These are phyloP conservation scores for Colletotrichum karsti DNA, from an alignment of 2,329 filamentous ascomycete genomes.

Conservation along the genomic window DNA sequence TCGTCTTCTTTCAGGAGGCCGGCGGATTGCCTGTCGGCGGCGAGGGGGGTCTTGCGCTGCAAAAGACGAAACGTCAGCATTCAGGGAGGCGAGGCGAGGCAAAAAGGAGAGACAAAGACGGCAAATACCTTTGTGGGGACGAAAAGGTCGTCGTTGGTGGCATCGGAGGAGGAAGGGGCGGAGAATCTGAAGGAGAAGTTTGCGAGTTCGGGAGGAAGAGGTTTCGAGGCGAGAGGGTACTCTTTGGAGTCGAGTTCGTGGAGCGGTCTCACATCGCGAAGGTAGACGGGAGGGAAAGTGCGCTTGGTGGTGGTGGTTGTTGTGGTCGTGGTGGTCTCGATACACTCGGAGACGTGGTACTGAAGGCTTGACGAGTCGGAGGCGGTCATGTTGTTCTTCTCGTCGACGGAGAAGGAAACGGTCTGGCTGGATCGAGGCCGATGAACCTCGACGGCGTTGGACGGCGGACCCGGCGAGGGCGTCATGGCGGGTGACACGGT, in stretches of 20 bases:
- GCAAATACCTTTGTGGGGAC: conserved; percentile 16
- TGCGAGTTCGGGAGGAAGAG: conserved; percentile 81
- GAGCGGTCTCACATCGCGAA: conserved; percentile 76
- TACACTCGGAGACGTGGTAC: conserved; percentile 70
- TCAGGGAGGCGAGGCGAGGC: neutral
- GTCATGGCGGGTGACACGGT: conserved; percentile 41
- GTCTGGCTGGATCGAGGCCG: conserved; percentile 50
- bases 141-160: neutral
- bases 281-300: conserved; percentile 85
- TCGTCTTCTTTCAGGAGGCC: conserved; percentile 35
- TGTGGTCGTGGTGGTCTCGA: conserved; percentile 79
- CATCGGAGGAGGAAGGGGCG: conserved; percentile 48
- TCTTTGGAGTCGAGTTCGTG: conserved; percentile 83
- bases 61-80: conserved; percentile 3
- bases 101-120: neutral
- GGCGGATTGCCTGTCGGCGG: conserved; percentile 9
- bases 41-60: conserved; percentile 21
- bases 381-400: conserved; percentile 40
- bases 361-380: conserved; percentile 49
- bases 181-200: conserved; percentile 78
- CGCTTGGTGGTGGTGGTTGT: conserved; percentile 90
- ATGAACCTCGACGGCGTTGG: conserved; percentile 31
- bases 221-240: conserved; percentile 85
- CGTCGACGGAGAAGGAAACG: conserved; percentile 57
- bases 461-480: conserved; percentile 40